Base-by-base conservation (phyloP, 2,329 filamentous ascomycete genomes). In the Myriosclerotinia scirpicola region DNA sequence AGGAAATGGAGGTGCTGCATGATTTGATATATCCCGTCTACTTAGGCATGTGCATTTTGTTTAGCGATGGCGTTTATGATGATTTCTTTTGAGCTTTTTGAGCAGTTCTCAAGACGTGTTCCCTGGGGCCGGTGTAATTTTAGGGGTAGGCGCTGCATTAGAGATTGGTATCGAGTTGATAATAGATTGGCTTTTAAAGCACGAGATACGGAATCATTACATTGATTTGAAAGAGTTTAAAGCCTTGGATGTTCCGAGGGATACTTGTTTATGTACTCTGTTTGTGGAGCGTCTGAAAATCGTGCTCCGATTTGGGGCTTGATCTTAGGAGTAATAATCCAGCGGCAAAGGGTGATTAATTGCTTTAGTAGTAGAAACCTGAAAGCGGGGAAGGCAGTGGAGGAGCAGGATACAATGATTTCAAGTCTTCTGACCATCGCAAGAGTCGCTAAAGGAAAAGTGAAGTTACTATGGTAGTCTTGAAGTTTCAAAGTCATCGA, bases 1-100 rank as follows among this genome's bases (percentile, higher is more conserved):
- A 22, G 44, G n/a, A n/a, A 53, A 42, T 20, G 63, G 36, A n/a
- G 54, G 54, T 4, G 55, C 55, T 44, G 34, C 63, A 36, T 60
- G 42, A 58, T 36, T 3, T 11, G 17, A 34, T 20, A 15, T 38
- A 34, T 22, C 0, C 20, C 5, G 2, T 22, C 34, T 3, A 7
- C 12, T 46, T 34, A 12, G 12, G 7, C 36, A n/a, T 22, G 3
- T n/a, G 44, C 4, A 38, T 50, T 7, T 6, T 2, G 11, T 59
- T 60, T 36, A 60, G 56, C 56, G 56, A 60, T 26, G 56, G 56
- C 56, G 56, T 60, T 38, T 12, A 11, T 34, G 20, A 38, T 50
- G 2, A 6, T 22, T 36, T 12, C 12, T 9, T 22, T 12, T 36
- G 7, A 22, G 20, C 17, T 12, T 54, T n/a, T n/a, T 54, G 30